Base-by-base conservation (phyloP, 2,329 filamentous ascomycete species). In the Fusarium sp. region DNA sequence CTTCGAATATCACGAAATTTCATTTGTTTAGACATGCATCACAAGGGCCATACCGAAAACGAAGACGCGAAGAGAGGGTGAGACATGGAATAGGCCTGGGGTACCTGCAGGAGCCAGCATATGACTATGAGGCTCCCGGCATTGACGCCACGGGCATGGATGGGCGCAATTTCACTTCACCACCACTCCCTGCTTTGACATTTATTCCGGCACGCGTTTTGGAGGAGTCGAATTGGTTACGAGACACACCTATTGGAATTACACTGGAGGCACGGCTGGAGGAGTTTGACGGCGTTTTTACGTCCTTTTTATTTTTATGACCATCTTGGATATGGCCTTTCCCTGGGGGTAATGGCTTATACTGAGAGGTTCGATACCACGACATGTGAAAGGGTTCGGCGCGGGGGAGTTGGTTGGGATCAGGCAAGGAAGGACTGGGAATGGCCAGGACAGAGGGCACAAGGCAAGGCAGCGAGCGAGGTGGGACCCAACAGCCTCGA, bases 251-350 rank as follows among this genome's bases (percentile, higher is more conserved):
- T 66, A 69, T 74, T 74, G 69, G 68, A 65, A 66, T 63, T 72
- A 73, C 40, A 69, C 57, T 68, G 73, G 73, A 67, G 74, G 73
- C 65, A 76, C 65, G 67, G 63, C 65, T 70, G 76, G 70, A 77
- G 77, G 77, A 79, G 77, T 79, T 79, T 66, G 50, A 70, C 54
- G 77, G 77, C 75, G 77, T 78, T 71, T 60, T 45, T 73, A 73
- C 63, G 29, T 52, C 58, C 64, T 63, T 77, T 64, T 74, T 66
- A 69, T 69, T 66, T 68, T 68, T 69, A 72, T 74, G 64, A 66
- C 63, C 68, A 73, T 42, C 66, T 78, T 78, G 76, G 69, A 65
- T 61, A 59, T 67, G 47, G 67, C 69, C 64, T 42, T 78, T 76
- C 76, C 74, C 76, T 71, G 74, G 76, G 76, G 67, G 76, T 36